phyloP scores from a whole-genome alignment of 768 basidiomycete species.

The Agaricus sinodeliciosus region DNA sequence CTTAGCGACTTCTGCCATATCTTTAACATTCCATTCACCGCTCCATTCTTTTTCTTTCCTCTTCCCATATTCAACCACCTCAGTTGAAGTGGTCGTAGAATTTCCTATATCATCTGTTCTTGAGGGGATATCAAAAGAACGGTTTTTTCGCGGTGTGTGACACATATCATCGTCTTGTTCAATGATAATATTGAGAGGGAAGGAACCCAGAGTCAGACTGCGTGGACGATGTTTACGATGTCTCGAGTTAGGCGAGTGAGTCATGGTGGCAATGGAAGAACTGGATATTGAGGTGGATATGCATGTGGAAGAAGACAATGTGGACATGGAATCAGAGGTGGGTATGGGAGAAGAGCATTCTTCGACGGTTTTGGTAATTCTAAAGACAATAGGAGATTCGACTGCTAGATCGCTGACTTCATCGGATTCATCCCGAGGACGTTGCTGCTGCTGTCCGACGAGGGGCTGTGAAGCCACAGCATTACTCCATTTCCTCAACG shows the following conservation, averaged over 20 bases:
- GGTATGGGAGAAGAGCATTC: background rate
- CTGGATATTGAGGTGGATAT: background rate
- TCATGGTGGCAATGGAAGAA: background rate
- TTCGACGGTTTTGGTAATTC: background rate
- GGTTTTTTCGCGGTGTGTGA: background rate
- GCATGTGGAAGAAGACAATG: background rate
- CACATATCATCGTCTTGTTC: background rate
- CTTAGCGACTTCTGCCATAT: conserved; percentile 28
- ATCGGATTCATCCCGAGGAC: background rate
- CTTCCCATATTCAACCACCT: conserved; percentile 17
- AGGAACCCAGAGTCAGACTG: conserved; percentile 10
- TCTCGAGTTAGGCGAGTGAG: background rate
- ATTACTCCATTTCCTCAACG: background rate
- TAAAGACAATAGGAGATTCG: background rate
- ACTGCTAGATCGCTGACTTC: background rate
- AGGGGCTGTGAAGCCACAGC: background rate
- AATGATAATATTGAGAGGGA: conserved; percentile 5
- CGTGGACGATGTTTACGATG: conserved; percentile 12
- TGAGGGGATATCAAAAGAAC: background rate
- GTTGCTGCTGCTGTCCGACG: background rate
- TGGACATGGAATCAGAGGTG: background rate
- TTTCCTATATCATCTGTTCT: background rate
- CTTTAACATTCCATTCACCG: conserved; percentile 31
- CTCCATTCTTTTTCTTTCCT: conserved; percentile 32
- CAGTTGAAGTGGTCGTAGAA: background rate